These are phyloP conservation scores for Pterocarpus santalinus DNA, from an alignment of 306 rosid species.

Conservation along the genomic window DNA sequence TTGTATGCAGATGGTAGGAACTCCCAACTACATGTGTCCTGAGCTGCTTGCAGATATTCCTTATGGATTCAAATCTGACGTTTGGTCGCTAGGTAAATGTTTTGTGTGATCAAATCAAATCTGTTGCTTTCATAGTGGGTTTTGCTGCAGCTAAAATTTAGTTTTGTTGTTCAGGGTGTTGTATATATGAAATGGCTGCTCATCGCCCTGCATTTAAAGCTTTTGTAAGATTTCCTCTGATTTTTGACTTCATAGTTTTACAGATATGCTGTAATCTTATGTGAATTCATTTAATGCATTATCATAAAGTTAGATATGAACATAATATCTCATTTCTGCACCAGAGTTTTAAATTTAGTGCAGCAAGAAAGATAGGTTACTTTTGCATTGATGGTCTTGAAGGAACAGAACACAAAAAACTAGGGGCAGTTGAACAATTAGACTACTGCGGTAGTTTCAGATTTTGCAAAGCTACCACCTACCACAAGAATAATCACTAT, in stretches of 20 bases:
- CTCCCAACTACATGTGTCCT: constrained; percentile 99
- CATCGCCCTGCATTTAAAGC: constrained; percentile 97
- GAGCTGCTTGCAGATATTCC: constrained; percentile 97
- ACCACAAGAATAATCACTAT: not conserved
- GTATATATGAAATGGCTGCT: constrained; percentile 98
- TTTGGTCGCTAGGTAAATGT: constrained; percentile 89
- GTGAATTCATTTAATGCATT: constrained; percentile 5
- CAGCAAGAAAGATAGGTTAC: not conserved
- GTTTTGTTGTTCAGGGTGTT: constrained; percentile 75
- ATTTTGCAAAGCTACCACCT: not conserved
- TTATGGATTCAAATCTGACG: constrained; percentile 96
- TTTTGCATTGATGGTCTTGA: constrained; percentile 9
- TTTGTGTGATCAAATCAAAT: constrained; percentile 21
- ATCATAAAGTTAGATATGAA: constrained; percentile 31
- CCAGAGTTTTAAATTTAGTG: constrained; percentile 26
- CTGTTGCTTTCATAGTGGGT: constrained; percentile 4
- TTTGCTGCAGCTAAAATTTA: constrained; percentile 48
- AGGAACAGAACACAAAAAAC: constrained; percentile 24
- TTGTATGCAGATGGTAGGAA: constrained; percentile 84
- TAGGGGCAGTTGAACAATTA: constrained; percentile 8
- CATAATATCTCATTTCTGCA: constrained; percentile 17
- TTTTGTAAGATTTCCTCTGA: constrained; percentile 73
- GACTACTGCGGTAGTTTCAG: not conserved
- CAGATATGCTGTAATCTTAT: not conserved
- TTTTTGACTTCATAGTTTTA: constrained; percentile 33